phyloP scores from a whole-genome alignment of 1,284 basidiomycete species.

The Apiotrichum gracile region DNA sequence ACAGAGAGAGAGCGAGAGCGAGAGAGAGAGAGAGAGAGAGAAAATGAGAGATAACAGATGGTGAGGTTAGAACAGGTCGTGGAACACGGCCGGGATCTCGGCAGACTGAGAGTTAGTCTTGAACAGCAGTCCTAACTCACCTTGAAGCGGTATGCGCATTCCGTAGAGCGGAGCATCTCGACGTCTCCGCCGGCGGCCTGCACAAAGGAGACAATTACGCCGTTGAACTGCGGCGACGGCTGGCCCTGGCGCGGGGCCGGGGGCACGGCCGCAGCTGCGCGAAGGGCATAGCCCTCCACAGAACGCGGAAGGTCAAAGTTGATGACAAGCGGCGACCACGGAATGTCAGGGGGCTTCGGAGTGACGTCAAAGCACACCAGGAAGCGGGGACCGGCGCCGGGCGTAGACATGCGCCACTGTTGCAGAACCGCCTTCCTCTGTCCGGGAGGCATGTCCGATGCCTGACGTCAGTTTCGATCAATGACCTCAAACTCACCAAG shows the following conservation, averaged over 20 bases:
- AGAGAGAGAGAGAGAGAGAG: not conserved
- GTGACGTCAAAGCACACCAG: slow-evolving; percentile 86
- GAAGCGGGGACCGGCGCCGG: slow-evolving; percentile 51
- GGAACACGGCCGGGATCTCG: slow-evolving; percentile 43
- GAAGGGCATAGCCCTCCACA: slow-evolving; percentile 88
- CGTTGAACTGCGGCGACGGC: slow-evolving; percentile 54
- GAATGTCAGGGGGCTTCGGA: slow-evolving; percentile 79
- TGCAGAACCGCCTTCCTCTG: slow-evolving; percentile 53
- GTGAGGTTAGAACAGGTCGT: slow-evolving; percentile 36
- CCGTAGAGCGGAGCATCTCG: slow-evolving; percentile 93
- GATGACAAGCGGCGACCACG: slow-evolving; percentile 83
- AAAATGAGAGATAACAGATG: not conserved
- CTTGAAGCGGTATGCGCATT: slow-evolving; percentile 87
- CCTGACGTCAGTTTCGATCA: slow-evolving; percentile 28
- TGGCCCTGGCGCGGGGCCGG: slow-evolving; percentile 45
- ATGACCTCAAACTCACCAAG: slow-evolving; percentile 37
- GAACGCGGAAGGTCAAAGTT: slow-evolving; percentile 93
- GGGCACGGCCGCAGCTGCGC: slow-evolving; percentile 44
- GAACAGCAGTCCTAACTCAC: slow-evolving; percentile 19
- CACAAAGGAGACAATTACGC: slow-evolving; percentile 86
- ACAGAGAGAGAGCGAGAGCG: not conserved
- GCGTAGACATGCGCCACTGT: slow-evolving; percentile 51
- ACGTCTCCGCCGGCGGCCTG: slow-evolving; percentile 95
- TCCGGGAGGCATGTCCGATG: slow-evolving; percentile 66
- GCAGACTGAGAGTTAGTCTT: slow-evolving; percentile 28